Base-by-base conservation (phyloP, 2,329 filamentous ascomycete species). In the Leptographium radiaticola region DNA sequence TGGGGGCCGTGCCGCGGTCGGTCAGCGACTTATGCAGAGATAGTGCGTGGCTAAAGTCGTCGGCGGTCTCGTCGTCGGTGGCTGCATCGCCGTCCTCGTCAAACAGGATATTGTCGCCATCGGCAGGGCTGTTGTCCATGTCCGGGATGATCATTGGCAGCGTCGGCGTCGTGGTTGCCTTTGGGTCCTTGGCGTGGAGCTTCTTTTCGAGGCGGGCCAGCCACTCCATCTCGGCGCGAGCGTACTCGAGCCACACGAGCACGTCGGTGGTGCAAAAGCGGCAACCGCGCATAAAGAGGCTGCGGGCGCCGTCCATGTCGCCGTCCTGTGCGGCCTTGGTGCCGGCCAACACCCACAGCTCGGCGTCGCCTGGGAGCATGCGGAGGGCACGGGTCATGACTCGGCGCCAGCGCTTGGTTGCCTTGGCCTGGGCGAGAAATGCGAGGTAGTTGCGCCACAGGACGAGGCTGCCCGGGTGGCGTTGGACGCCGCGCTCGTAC, bases 381-480 rank as follows among this genome's bases (percentile, higher is more conserved):
- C 91, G 80, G 60, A 97, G 74, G 16, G 88, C 87, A 48, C 81
- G 72, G 20, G 79, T 82, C 69, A 84, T 75, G 59, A 79, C 72
- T 56, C 74, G 75, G 68, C 79, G 83, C 71, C 83, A 84, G 43
- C 81, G 73, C 68, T 84, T 84, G 16, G 75, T 75, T 7, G 82
- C 80, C 62, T 79, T 83, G 64, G 83, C 75, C 59, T 81, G 78
- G 61, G 83, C 77, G 16, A 87, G 84, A 67, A 88, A 97, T 55
- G 85, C 80, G 56, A 97, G 82, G 65, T 95, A 96, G 63, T 90
- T 87, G 67, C 87, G 83, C 93, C 93, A 98, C 40, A 98, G 74
- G 2, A 78, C 79, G 39, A 89, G 64, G 64, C 87, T 87, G 4
- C 87, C 89, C 1, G 87, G 86, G 64, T 96, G 93, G 59, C 89